These are phyloP conservation scores for Phytophthora sojae DNA, from an alignment of 352 stramenopile species.

Conservation along the genomic window DNA sequence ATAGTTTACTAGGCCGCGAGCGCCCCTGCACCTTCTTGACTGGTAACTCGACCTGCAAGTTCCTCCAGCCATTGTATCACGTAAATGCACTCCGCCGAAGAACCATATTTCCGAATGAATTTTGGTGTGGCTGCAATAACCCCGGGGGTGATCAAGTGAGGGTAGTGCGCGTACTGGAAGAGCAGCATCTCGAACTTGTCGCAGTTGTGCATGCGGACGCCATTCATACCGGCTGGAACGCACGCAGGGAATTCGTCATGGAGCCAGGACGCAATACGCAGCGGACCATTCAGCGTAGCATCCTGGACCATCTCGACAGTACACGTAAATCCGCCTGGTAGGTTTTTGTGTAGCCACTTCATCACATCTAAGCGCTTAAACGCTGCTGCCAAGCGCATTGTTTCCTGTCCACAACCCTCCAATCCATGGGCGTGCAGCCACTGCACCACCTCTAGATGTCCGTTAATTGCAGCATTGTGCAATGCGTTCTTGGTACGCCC, in stretches of 20 bases:
- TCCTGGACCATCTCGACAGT: not conserved
- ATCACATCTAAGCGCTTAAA: not conserved
- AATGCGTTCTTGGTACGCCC: not conserved
- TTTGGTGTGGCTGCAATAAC: not conserved
- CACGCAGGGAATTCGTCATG: not conserved
- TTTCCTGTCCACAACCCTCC: not conserved
- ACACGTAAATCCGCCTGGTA: not conserved
- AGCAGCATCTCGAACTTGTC: slow-evolving; percentile 4
- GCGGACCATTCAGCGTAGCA: not conserved
- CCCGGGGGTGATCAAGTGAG: not conserved
- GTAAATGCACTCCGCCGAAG: not conserved
- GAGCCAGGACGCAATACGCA: not conserved
- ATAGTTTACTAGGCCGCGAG: too few species aligned
- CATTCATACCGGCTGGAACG: not conserved
- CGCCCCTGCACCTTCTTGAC: not conserved
- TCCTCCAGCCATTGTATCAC: not conserved
- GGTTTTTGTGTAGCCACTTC: not conserved
- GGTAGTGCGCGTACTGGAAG: not conserved
- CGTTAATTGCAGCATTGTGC: not conserved
- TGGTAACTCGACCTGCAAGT: not conserved
- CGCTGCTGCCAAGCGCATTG: not conserved
- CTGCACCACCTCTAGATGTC: not conserved
- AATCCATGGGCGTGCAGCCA: not conserved
- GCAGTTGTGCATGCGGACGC: not conserved
- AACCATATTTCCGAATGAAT: not conserved